phyloP scores from a whole-genome alignment of 768 basidiomycete genomes.

The Favolaschia claudopus region DNA sequence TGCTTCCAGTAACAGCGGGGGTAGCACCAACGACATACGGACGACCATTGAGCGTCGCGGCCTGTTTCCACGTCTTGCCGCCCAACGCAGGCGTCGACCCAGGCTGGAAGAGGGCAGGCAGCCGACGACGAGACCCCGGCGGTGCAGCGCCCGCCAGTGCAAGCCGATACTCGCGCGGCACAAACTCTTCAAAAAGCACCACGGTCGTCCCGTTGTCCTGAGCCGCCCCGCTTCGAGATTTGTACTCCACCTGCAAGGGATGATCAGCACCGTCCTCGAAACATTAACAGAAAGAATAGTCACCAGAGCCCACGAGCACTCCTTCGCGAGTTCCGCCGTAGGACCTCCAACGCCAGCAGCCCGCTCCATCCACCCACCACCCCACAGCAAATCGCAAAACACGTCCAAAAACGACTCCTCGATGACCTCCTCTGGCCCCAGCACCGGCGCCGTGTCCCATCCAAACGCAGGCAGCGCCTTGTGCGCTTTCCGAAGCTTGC shows the following conservation, averaged over 20 bases:
- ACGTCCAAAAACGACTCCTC: slow-evolving; percentile 93
- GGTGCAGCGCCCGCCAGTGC: slow-evolving; percentile 67
- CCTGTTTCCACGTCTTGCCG: slow-evolving; percentile 78
- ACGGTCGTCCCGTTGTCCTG: slow-evolving; percentile 77
- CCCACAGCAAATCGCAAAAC: slow-evolving; percentile 83
- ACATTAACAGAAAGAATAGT: slow-evolving; percentile 36
- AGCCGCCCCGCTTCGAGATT: slow-evolving; percentile 71
- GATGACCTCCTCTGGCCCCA: slow-evolving; percentile 80
- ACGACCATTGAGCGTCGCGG: slow-evolving; percentile 80
- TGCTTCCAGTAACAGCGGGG: slow-evolving; percentile 61
- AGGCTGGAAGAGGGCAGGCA: slow-evolving; percentile 74
- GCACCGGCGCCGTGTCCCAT: slow-evolving; percentile 89
- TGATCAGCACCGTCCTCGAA: background rate
- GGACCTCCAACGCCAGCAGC: slow-evolving; percentile 68
- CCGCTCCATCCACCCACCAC: slow-evolving; percentile 84
- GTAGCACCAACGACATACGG: slow-evolving; percentile 71
- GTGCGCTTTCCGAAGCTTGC: slow-evolving; percentile 86
- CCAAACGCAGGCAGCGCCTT: slow-evolving; percentile 86
- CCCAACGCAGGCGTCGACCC: slow-evolving; percentile 41
- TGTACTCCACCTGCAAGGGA: slow-evolving; percentile 79
- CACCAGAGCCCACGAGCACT: slow-evolving; percentile 94
- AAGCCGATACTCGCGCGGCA: slow-evolving; percentile 86
- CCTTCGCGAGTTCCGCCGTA: slow-evolving; percentile 57
- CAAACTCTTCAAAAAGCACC: slow-evolving; percentile 92
- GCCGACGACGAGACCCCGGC: slow-evolving; percentile 53